A percentile compares a stretch with the other conserved stretches of the same genome.
phyloP scores from a whole-genome alignment of 495 filamentous ascomycete genomes.

The Talaromyces thailandensis region DNA sequence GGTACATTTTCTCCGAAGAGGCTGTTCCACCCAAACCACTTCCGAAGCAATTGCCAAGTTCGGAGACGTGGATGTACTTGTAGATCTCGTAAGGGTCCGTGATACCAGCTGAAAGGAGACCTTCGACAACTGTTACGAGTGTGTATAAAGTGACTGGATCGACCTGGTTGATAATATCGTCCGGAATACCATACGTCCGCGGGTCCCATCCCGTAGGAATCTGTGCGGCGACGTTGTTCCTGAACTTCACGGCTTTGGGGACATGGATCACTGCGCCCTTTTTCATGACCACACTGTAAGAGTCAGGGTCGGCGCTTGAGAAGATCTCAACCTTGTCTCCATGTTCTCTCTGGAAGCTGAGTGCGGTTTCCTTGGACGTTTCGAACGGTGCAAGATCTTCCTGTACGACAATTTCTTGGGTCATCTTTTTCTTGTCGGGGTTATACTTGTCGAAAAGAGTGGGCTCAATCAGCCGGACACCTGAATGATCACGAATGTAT shows the following conservation, averaged over 20 bases:
- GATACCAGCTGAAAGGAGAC: conserved; percentile 10
- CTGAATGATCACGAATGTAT: conserved; percentile 12
- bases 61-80: conserved; percentile 15
- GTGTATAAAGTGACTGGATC: conserved; percentile 13
- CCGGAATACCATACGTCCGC: conserved; percentile 12
- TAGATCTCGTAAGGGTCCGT: conserved; percentile 14
- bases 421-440: conserved; percentile 6
- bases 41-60: conserved; percentile 14
- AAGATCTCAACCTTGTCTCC: conserved; percentile 12
- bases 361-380: conserved; percentile 9
- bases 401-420: conserved; percentile 12
- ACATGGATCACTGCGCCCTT: neutral
- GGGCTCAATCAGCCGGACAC: conserved; percentile 7
- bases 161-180: conserved; percentile 13
- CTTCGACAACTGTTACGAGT: neutral
- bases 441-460: conserved; percentile 5
- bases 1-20: conserved; percentile 8
- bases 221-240: conserved; percentile 11
- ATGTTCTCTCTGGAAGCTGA: conserved; percentile 8
- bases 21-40: conserved; percentile 9
- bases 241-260: neutral
- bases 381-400: conserved; percentile 10
- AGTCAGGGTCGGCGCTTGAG: neutral
- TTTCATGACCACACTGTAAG: neutral
- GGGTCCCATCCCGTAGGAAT: conserved; percentile 14